Conservation (phyloP, 768 basidiomycete genomes). For the Lepiota brunneoincarnata region DNA sequence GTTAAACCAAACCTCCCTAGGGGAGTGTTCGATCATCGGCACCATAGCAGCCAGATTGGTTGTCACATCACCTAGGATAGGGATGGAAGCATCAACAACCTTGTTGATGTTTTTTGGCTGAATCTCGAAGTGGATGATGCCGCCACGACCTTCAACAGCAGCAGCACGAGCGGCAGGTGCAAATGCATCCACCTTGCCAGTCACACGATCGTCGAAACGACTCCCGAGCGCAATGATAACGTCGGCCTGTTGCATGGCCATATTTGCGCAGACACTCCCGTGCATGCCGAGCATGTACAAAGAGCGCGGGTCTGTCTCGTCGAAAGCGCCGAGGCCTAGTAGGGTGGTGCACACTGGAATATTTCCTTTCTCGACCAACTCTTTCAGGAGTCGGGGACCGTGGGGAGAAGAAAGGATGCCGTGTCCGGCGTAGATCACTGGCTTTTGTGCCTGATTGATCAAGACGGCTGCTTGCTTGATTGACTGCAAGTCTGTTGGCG, state of each 20-base stretch:
- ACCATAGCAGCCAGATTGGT: slow-evolving; percentile 80
- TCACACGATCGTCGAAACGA: slow-evolving; percentile 97
- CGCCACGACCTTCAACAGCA: slow-evolving; percentile 81
- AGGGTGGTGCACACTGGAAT: slow-evolving; percentile 97
- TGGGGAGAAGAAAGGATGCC: slow-evolving; percentile 81
- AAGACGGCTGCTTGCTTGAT: slow-evolving; percentile 83
- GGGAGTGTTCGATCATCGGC: slow-evolving; percentile 63
- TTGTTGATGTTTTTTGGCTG: slow-evolving; percentile 99
- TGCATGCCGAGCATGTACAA: slow-evolving; percentile 99
- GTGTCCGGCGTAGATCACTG: slow-evolving; percentile 91
- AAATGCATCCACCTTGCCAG: slow-evolving; percentile 84
- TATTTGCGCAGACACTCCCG: slow-evolving; percentile 94
- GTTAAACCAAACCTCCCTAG: slow-evolving; percentile 78
- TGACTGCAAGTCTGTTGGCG: slow-evolving; percentile 59
- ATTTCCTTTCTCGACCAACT: slow-evolving; percentile 80
- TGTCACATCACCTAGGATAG: slow-evolving; percentile 91
- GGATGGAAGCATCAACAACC: slow-evolving; percentile 91
- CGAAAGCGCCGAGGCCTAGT: slow-evolving; percentile 93
- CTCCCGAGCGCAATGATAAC: slow-evolving; percentile 96
- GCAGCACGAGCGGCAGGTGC: slow-evolving; percentile 90
- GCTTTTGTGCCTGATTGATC: slow-evolving; percentile 90
- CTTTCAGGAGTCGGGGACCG: slow-evolving; percentile 78
- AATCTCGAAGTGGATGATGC: slow-evolving; percentile 99
- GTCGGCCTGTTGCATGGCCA: slow-evolving; percentile 97
- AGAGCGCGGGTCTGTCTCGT: slow-evolving; percentile 82